These are phyloP conservation scores for Bipolaris zeicola DNA, from an alignment of 2,329 filamentous ascomycete species.

Conservation along the genomic window DNA sequence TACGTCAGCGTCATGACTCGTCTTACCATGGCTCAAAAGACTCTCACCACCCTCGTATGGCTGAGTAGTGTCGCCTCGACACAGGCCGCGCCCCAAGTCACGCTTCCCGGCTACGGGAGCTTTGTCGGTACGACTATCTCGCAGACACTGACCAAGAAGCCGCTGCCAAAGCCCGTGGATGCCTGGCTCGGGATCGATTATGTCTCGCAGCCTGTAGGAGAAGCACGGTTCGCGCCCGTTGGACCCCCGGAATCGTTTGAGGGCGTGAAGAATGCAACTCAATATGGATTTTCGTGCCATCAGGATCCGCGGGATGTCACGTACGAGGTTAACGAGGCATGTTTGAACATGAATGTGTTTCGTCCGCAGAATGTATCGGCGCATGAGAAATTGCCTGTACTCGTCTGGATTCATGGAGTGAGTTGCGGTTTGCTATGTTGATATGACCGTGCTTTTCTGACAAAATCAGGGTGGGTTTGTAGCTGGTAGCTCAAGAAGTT, in stretches of 20 bases:
- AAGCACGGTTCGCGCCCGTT: constrained; percentile 48
- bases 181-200: constrained; percentile 58
- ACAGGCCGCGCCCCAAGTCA: constrained; percentile 10
- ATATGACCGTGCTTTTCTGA: background rate
- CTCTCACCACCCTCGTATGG: constrained; percentile 4
- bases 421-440: background rate
- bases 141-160: constrained; percentile 44
- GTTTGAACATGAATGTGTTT: constrained; percentile 37
- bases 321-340: constrained; percentile 30
- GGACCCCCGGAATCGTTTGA: constrained; percentile 47
- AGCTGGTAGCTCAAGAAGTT: constrained; percentile 29
- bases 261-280: constrained; percentile 45
- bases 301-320: constrained; percentile 49
- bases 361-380: constrained; percentile 24
- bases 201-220: constrained; percentile 46
- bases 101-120: constrained; percentile 47
- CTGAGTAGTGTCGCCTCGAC: background rate
- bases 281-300: constrained; percentile 50
- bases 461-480: constrained; percentile 23
- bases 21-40: constrained; percentile 1
- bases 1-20: constrained; percentile 7
- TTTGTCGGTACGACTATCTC: constrained; percentile 48
- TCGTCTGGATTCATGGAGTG: constrained; percentile 41
- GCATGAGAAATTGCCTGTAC: constrained; percentile 30
- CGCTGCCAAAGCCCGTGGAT: constrained; percentile 47